Base-by-base conservation (phyloP, 257 asterid genomes). In the Apocynum venetum region DNA sequence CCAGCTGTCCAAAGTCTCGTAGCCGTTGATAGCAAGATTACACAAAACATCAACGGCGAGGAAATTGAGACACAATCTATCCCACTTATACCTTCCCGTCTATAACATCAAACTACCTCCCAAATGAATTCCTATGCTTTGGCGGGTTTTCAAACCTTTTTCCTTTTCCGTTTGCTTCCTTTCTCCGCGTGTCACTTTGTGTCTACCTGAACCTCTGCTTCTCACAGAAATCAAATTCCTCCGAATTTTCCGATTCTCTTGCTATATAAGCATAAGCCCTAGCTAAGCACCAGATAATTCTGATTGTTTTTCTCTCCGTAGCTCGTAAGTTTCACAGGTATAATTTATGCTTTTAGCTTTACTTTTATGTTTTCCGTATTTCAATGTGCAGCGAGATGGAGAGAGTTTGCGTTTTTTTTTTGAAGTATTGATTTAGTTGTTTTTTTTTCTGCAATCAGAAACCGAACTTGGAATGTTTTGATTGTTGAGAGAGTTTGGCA, bases 81-180 rank as follows among this genome's bases (percentile, higher is more conserved):
- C 67, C 6, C 19, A 59, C 40, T n/a, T n/a, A 1, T 5, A 4
- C 64, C 8, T 17, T 14, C 8, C 65, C 65, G 40, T 59, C 8
- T 3, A n/a, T 6, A 60, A 25, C 40, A 10, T 63, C 4, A 63
- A 10, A 63, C 44, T 63, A 63, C 44, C 20, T 1, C 11, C 19
- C 43, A 4, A 2, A 31, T 4, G 20, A 57, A 20, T 68, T 19
- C 53, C 35, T 77, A 0, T 10, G 44, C 71, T 47, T 60, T 71
- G 56, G 76, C 76, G 73, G 73, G 51, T 47, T 71, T 80, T 75
- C 77, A 47, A 80, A 75, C 67, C 8, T 20, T 41, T 56, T 47
- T n/a, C 19, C 65, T 68, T 11, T 70, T 20, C 17, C 47, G 36
- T 41, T 10, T 31, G 65, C 52, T 25, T 49, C n/a, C 15, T 8